Percentiles rank a stretch among this genome's conserved stretches.
Evolutionary conservation across 1,284 basidiomycete species (phyloP).

Genomic region (Rhodotorula sp.): DNA sequence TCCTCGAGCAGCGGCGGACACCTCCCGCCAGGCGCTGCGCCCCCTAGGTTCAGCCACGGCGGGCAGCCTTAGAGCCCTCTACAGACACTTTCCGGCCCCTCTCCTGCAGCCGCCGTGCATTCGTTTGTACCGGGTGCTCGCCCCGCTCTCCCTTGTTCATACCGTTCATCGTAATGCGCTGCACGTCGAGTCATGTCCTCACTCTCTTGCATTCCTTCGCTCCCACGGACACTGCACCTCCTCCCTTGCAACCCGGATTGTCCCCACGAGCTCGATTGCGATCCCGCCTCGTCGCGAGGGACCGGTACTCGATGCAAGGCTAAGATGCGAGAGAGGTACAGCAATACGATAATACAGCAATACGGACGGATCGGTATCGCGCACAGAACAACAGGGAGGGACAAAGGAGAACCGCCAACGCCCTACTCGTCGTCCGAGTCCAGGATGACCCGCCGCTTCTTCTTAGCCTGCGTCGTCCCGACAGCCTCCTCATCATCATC

Average conservation of each 20-base stretch:
- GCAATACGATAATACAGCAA: background rate
- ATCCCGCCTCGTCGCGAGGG: background rate
- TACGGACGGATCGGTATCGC: no score
- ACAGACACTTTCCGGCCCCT: conserved; percentile 6
- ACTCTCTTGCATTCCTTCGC: background rate
- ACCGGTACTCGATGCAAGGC: no score
- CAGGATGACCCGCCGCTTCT: conserved; percentile 26
- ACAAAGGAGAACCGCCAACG: background rate
- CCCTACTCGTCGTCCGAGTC: conserved; percentile 36
- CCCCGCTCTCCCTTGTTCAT: background rate
- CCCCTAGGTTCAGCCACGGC: conserved; percentile 14
- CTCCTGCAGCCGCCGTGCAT: background rate
- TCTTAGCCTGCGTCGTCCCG: conserved; percentile 25
- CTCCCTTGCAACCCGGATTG: background rate
- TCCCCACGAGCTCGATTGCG: background rate
- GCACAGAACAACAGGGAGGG: background rate
- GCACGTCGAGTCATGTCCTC: background rate
- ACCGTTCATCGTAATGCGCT: background rate
- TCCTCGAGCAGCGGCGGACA: conserved; percentile 11
- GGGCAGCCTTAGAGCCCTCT: background rate
- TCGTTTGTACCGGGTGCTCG: background rate
- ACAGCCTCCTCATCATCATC: conserved; percentile 13
- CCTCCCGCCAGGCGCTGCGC: conserved; percentile 34
- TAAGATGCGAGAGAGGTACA: no score
- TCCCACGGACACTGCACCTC: background rate